Base-by-base conservation (phyloP, 108 stramenopile species). In the Tribonema minus region DNA sequence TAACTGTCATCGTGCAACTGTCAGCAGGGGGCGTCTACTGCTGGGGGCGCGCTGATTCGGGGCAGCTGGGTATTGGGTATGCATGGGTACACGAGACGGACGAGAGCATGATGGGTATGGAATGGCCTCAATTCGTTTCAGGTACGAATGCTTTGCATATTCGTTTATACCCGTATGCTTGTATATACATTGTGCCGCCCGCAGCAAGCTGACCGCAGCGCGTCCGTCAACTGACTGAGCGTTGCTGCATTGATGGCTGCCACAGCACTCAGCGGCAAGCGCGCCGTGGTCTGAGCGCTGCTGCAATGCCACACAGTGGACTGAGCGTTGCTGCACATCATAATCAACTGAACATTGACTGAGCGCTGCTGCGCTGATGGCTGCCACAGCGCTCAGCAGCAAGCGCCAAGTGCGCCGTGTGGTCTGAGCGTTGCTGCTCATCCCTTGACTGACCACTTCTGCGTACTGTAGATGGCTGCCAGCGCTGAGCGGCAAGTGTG, bases 251-350 rank as follows among this genome's bases (percentile, higher is more conserved):
- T n/a, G n/a, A n/a, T n/a, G n/a, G n/a, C n/a, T n/a, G n/a, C n/a
- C n/a, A n/a, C n/a, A n/a, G 82, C 88, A 1, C 60, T 95, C 36
- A 41, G 90, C 36, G 92, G 91, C 15, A 92, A 91, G 67, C 29
- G 32, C 54, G 68, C n/a, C n/a, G n/a, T n/a, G n/a, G n/a, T n/a
- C n/a, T n/a, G n/a, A n/a, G n/a, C n/a, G n/a, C n/a, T n/a, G n/a
- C n/a, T n/a, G n/a, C n/a, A n/a, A n/a, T n/a, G n/a, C n/a, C n/a
- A n/a, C n/a, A n/a, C n/a, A n/a, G n/a, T n/a, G n/a, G n/a, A n/a
- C n/a, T n/a, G n/a, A n/a, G n/a, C n/a, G n/a, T n/a, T n/a, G n/a
- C n/a, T n/a, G n/a, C n/a, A n/a, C n/a, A n/a, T n/a, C n/a, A n/a
- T n/a, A n/a, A n/a, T n/a, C n/a, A n/a, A n/a, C n/a, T n/a, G n/a